Evolutionary conservation across 306 rosid species (phyloP), one percentile per base, ranked within the genome.

Genomic region (Geum urbanum): DNA sequence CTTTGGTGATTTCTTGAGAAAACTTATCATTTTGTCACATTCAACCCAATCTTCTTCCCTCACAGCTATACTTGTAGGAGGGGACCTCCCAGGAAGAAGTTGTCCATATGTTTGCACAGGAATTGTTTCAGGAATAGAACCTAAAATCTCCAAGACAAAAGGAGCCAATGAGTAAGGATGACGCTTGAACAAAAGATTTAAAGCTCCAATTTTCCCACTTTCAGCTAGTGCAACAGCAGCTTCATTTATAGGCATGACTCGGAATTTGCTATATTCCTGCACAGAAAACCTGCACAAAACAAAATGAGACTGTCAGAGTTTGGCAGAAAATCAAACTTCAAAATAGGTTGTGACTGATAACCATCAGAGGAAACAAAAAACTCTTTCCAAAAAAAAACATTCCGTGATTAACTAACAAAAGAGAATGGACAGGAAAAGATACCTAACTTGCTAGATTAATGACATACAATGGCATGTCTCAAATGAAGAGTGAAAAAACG

Each of bases 1-100:
- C 66, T 82, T 65, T 49, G 85, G 82, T 62, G 85, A 77, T 47
- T 72, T 76, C 58, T 70, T 76, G 37, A 88, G 79, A 84, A 82
- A 88, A 73, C 20, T 64, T 74, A 84, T 65, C 96, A 84, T 91
- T 79, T 94, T 81, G 78, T 83, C 80, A 69, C 99, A 91, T 87
- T 94, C 99, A 84, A 94, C 99, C 99, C 99, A 94, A 84, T 94
- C 99, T 68, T 87, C 88, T 67, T 86, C 89, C 87, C 99, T 91
- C 78, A 89, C 87, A 50, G 84, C 91, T 67, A 83, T 74, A 80
- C 72, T 84, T 71, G 88, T 73, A 51, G 99, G 95, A 63, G 97
- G 94, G 76, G 84, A 85, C 74, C 80, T 87, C 51, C 99, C 99
- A 50, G 97, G 99, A 76, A 94, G 96, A 84, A 94, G 96, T 85